Evolutionary conservation across 2,329 filamentous ascomycete species (phyloP).

Genomic region (Trichoderma sp.): DNA sequence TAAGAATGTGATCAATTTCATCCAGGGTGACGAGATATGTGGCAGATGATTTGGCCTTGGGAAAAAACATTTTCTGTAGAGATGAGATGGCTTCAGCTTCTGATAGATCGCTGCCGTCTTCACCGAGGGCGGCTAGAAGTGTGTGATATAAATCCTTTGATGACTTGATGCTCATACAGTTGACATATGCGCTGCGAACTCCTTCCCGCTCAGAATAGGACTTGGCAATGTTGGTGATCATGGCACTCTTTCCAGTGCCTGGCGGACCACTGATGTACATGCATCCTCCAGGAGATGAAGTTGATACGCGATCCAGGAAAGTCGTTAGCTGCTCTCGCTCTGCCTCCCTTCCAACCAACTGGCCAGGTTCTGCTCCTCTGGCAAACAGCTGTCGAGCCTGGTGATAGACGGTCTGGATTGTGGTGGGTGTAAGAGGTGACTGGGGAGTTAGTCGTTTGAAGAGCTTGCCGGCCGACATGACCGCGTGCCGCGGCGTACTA

Average conservation of each 20-base stretch:
- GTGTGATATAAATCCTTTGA: constrained; percentile 84
- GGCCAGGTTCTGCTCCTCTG: constrained; percentile 73
- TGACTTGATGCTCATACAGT: constrained; percentile 95
- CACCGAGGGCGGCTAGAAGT: constrained; percentile 70
- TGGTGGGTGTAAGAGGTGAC: constrained; percentile 71
- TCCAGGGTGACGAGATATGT: constrained; percentile 87
- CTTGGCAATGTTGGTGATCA: constrained; percentile 78
- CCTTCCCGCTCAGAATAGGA: constrained; percentile 55
- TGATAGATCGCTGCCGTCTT: constrained; percentile 57
- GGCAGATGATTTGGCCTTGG: constrained; percentile 57
- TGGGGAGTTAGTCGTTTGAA: constrained; percentile 79
- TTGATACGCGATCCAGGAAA: constrained; percentile 70
- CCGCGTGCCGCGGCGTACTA: constrained; percentile 80
- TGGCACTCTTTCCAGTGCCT: constrained; percentile 94
- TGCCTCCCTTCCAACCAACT: constrained; percentile 77
- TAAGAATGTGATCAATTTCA: constrained; percentile 92
- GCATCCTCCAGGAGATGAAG: constrained; percentile 70
- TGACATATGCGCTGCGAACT: constrained; percentile 78
- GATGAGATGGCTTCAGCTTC: constrained; percentile 70
- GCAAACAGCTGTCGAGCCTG: constrained; percentile 85
- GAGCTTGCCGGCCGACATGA: constrained; percentile 75
- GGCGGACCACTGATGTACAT: constrained; percentile 95
- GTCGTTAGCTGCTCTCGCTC: constrained; percentile 65
- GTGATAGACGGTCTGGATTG: constrained; percentile 79
- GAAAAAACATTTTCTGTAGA: constrained; percentile 72